Evolutionary conservation across 352 stramenopile species (phyloP), one percentile per base, ranked within the genome.

Genomic region (Pythium pectinolyticum): DNA sequence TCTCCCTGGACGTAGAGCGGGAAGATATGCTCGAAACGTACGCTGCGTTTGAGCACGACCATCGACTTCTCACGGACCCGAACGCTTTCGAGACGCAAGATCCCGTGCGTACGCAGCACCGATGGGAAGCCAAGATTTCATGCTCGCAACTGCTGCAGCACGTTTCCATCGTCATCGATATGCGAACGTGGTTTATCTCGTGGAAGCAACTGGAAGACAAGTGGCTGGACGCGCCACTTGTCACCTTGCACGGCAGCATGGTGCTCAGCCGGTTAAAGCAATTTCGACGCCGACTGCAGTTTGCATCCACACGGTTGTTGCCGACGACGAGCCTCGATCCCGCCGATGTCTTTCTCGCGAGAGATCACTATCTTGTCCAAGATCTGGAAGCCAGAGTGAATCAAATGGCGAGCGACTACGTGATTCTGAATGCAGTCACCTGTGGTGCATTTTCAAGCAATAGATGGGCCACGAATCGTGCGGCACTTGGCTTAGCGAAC

Each of bases 221-320:
- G 47, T 89, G 79, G 82, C 32, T 74, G 14, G 59, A 60, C 0
- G 61, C 74, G 1, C 74, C 76, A 6, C 39, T 90, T 4, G 43
- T 66, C 11, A 60, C 60, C 7, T 57, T 88, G 6, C 80, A 89
- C 56, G 68, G 77, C 20, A 75, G 67, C 22, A 65, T 73, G 2
- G 73, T 89, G n/a, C 57, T 83, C 15, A 84, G 77, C 40, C 74
- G 78, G 25, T 70, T 89, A 8, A 84, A 80, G 40, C 79, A 86
- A 48, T 89, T 88, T 31, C 72, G 75, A 35, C 75, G 79, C 2
- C 73, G 82, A 20, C 37, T 90, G 15, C 60, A 63, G 10, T 69
- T 75, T 28, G 74, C 79, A 2, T 74, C 76, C 10, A 70, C 65
- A 30, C 63, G 66, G 1, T 34, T 90, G 11, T 28, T 68, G 10